These are phyloP conservation scores for Bombardia bombarda DNA, from an alignment of 495 filamentous ascomycete genomes.

Conservation along the genomic window DNA sequence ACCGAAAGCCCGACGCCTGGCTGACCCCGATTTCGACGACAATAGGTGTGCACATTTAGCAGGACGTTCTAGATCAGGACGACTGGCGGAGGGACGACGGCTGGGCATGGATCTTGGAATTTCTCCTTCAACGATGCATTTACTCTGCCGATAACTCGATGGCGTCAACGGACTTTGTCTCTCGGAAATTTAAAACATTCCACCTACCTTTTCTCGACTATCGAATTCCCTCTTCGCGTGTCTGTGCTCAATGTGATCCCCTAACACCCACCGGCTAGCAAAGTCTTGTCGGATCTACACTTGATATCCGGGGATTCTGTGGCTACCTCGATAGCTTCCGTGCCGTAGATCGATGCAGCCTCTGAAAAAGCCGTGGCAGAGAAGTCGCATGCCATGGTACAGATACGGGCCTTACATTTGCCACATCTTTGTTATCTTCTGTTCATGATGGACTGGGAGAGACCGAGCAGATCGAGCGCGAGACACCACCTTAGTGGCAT, in stretches of 20 bases:
- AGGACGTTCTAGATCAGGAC: conserved; percentile 15
- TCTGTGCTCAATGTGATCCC: no score
- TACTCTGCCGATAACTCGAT: conserved; percentile 20
- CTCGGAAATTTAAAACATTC: conserved; percentile 25
- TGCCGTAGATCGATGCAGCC: conserved; percentile 53
- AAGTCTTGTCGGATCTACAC: conserved; percentile 42
- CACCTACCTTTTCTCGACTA: no score
- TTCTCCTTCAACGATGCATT: conserved; percentile 12
- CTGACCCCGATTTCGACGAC: not conserved
- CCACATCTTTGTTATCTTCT: no score
- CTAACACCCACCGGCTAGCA: conserved; percentile 31
- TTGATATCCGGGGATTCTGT: conserved; percentile 43
- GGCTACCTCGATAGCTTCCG: conserved; percentile 44
- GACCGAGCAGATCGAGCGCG: no score
- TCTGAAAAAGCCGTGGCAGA: conserved; percentile 82
- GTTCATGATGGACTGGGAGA: no score
- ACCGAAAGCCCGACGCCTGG: no score
- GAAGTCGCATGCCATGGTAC: conserved; percentile 71
- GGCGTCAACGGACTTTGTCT: conserved; percentile 30
- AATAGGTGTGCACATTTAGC: conserved; percentile 19
- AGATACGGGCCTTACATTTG: conserved; percentile 89
- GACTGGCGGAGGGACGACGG: conserved; percentile 19
- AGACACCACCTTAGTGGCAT: no score
- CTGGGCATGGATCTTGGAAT: conserved; percentile 16
- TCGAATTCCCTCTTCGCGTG: no score